A percentile compares a stretch with the other conserved stretches of the same genome.
Evolutionary conservation across 1,139 yeast genomes (phyloP).

Genomic region (Zygoascus hellenicus): DNA sequence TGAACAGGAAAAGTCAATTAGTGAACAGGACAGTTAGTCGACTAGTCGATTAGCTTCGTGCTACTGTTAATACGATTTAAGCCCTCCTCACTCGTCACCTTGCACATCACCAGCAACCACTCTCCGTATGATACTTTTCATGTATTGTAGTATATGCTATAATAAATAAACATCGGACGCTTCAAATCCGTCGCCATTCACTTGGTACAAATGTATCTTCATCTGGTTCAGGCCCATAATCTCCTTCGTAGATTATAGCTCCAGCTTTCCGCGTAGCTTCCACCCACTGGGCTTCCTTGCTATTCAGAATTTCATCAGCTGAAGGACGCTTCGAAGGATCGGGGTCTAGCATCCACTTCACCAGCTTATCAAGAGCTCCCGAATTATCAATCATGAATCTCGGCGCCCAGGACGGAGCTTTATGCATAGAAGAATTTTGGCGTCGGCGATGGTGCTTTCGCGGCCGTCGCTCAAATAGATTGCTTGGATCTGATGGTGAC

Average conservation of each 20-base stretch:
- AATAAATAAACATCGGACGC: slow-evolving; percentile 1
- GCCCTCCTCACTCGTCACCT: too few species aligned
- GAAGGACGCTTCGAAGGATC: slow-evolving; percentile 78
- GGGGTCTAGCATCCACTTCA: slow-evolving; percentile 86
- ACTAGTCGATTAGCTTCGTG: too few species aligned
- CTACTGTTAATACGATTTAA: too few species aligned
- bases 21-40: too few species aligned
- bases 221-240: slow-evolving; percentile 73
- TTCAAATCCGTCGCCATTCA: slow-evolving; percentile 6
- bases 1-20: too few species aligned
- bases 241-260: slow-evolving; percentile 94
- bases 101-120: too few species aligned
- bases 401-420: slow-evolving; percentile 77
- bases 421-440: neutral
- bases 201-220: slow-evolving; percentile 6
- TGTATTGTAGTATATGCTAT: neutral
- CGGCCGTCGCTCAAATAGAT: slow-evolving; percentile 3
- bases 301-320: slow-evolving; percentile 59
- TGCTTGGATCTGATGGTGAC: slow-evolving; percentile 2
- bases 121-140: too few species aligned
- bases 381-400: slow-evolving; percentile 70
- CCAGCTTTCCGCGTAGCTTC: slow-evolving; percentile 87
- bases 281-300: slow-evolving; percentile 71
- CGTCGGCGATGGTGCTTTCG: slow-evolving; percentile 1
- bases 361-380: slow-evolving; percentile 69